phyloP scores from a whole-genome alignment of 2,329 filamentous ascomycete genomes.

The Aspergillus sp. region DNA sequence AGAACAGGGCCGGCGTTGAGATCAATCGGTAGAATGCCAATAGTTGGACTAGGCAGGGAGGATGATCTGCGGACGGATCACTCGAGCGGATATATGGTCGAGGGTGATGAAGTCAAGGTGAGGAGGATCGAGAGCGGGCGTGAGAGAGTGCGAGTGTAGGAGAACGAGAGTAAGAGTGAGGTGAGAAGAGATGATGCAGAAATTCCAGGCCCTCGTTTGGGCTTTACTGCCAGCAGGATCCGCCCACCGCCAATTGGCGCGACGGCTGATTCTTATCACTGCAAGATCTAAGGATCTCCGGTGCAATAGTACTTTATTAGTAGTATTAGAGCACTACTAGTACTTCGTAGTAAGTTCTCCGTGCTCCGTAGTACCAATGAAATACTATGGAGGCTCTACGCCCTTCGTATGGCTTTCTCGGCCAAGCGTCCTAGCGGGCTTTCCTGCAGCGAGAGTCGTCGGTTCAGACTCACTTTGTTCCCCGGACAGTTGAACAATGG shows the following conservation, averaged over 20 bases:
- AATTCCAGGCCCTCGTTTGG: neutral
- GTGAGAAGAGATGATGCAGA: neutral
- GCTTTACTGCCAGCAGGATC: neutral
- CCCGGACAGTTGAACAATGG: neutral
- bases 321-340: no score
- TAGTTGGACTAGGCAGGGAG: neutral
- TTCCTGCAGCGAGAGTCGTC: slow-evolving; percentile 3
- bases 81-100: neutral
- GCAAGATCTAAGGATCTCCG: neutral
- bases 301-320: neutral
- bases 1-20: neutral
- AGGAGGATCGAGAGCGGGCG: neutral
- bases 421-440: neutral
- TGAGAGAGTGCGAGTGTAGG: neutral
- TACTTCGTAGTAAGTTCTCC: no score
- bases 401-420: slow-evolving; percentile 1
- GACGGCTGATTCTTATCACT: neutral
- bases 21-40: neutral
- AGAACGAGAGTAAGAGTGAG: neutral
- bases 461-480: slow-evolving; percentile 1
- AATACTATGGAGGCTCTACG: neutral
- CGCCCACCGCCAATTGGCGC: neutral
- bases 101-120: neutral
- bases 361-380: no score
- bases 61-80: neutral